A percentile compares a stretch with the other conserved stretches of the same genome.
phyloP scores from a whole-genome alignment of 768 basidiomycete species.

The Mycena galopus region DNA sequence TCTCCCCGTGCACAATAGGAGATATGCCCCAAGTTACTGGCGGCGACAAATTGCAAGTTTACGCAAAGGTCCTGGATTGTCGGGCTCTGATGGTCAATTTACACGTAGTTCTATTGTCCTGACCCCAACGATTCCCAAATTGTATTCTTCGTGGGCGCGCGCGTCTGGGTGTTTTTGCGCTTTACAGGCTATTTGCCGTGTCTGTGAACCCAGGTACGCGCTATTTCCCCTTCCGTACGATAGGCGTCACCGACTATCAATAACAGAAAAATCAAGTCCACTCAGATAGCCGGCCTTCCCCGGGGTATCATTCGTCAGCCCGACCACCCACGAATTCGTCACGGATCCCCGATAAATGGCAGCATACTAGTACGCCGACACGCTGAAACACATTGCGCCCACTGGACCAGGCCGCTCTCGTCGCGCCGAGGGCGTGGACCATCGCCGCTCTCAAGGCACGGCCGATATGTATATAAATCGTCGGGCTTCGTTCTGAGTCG shows the following conservation, averaged over 20 bases:
- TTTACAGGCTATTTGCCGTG: not conserved
- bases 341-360: not conserved
- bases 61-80: too few species aligned
- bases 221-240: not conserved
- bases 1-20: too few species aligned
- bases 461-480: not conserved
- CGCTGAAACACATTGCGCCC: constrained; percentile 13
- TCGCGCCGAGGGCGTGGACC: not conserved
- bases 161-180: too few species aligned
- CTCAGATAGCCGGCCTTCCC: not conserved
- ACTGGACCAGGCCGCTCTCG: not conserved
- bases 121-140: too few species aligned
- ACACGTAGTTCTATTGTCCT: too few species aligned
- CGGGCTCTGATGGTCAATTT: too few species aligned
- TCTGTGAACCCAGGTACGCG: not conserved
- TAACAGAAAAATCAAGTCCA: not conserved
- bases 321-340: not conserved
- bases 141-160: too few species aligned
- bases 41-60: too few species aligned
- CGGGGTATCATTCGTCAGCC: not conserved
- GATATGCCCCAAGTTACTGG: too few species aligned
- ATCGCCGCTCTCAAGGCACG: too few species aligned
- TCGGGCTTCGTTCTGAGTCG: not conserved
- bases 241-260: too few species aligned
- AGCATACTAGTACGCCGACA: constrained; percentile 2